Evolutionary conservation across 73 alveolate species (phyloP).

Genomic region (Symbiodinium pilosum): DNA sequence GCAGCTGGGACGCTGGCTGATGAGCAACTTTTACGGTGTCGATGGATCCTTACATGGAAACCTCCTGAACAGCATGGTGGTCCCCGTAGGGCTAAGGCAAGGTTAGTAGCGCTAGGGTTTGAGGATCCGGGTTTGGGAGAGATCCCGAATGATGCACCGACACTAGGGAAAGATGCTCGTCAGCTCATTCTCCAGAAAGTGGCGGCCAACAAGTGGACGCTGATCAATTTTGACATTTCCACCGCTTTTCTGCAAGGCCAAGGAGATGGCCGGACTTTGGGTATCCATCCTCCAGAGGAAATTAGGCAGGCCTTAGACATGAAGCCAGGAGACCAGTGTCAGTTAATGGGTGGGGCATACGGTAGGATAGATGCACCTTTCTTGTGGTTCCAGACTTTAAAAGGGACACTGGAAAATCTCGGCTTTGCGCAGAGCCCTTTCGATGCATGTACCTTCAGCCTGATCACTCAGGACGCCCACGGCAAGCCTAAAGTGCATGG

Average conservation of each 20-base stretch:
- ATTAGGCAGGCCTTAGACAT: background rate
- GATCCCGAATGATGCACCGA: background rate
- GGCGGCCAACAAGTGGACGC: background rate
- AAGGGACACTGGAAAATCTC: too few species aligned
- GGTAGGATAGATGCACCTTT: too few species aligned
- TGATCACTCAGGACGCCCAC: too few species aligned
- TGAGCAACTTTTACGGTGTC: background rate
- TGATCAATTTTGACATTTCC: slow-evolving; percentile 11
- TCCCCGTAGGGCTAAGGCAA: background rate
- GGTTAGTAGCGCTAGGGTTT: background rate
- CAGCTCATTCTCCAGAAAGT: background rate
- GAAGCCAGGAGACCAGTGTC: background rate
- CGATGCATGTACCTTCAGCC: too few species aligned
- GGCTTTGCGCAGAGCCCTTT: too few species aligned
- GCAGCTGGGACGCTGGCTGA: background rate
- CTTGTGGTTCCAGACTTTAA: too few species aligned
- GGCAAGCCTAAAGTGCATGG: too few species aligned
- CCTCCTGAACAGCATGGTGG: background rate
- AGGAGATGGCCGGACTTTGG: background rate
- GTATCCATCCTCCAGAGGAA: background rate
- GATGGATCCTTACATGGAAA: background rate
- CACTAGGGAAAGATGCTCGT: background rate
- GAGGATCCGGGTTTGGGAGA: background rate
- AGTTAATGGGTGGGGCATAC: background rate
- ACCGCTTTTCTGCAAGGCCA: background rate